A percentile compares a stretch with the other conserved stretches of the same genome.
phyloP scores from a whole-genome alignment of 2,329 filamentous ascomycete genomes.

The Penicillium sp. region DNA sequence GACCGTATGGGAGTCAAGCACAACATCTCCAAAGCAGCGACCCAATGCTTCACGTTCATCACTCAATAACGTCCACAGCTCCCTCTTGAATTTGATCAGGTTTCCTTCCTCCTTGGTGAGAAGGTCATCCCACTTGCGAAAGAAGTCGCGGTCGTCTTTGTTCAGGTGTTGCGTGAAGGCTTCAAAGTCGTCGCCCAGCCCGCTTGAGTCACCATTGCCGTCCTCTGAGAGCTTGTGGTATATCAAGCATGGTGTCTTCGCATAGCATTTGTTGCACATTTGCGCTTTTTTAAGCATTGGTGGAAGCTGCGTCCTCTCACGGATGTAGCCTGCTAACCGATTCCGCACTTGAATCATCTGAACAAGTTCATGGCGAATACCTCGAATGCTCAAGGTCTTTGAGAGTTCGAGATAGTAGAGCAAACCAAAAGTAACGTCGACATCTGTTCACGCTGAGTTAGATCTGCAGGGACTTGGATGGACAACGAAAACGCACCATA shows the following conservation, averaged over 20 bases:
- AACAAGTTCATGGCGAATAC: slow-evolving; percentile 77
- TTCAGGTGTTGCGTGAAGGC: slow-evolving; percentile 74
- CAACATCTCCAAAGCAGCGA: slow-evolving; percentile 80
- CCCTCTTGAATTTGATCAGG: slow-evolving; percentile 75
- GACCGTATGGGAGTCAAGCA: slow-evolving; percentile 72
- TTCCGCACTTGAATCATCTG: slow-evolving; percentile 98
- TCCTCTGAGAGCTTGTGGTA: slow-evolving; percentile 88
- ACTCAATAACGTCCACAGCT: slow-evolving; percentile 95
- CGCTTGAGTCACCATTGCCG: slow-evolving; percentile 74
- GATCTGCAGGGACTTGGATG: no score
- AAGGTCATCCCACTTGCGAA: slow-evolving; percentile 88
- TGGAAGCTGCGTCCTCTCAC: slow-evolving; percentile 74
- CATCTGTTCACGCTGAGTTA: slow-evolving; percentile 49
- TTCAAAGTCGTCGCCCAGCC: slow-evolving; percentile 73
- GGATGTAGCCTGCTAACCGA: slow-evolving; percentile 75
- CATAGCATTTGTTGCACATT: slow-evolving; percentile 82
- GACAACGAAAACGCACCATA: slow-evolving; percentile 51
- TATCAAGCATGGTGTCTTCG: slow-evolving; percentile 82
- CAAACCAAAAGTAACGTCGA: slow-evolving; percentile 82
- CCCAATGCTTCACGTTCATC: slow-evolving; percentile 79
- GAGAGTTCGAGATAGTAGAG: slow-evolving; percentile 94
- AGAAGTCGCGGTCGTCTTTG: slow-evolving; percentile 70
- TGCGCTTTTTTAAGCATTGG: slow-evolving; percentile 78
- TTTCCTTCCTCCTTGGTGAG: slow-evolving; percentile 93
- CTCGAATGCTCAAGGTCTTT: slow-evolving; percentile 75